Evolutionary conservation across 2,329 filamentous ascomycete genomes (phyloP).

Genomic region (Hypoxylon sp.): DNA sequence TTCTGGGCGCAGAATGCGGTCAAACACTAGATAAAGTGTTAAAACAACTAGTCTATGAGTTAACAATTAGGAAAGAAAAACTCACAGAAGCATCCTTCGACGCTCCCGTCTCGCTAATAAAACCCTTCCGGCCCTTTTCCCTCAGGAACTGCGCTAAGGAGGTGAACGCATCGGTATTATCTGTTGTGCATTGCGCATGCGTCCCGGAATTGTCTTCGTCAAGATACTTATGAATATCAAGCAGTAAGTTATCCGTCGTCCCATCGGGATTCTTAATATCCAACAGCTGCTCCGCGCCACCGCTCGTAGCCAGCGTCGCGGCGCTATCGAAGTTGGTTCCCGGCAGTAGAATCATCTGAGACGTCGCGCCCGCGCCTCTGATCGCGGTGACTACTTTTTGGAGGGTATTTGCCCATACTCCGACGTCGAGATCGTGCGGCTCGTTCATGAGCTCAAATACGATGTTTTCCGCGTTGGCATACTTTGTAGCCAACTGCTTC

Average conservation of each 20-base stretch:
- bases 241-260: slow-evolving; percentile 67
- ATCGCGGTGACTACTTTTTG: slow-evolving; percentile 77
- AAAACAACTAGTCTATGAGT: background rate
- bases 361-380: slow-evolving; percentile 72
- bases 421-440: slow-evolving; percentile 72
- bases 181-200: slow-evolving; percentile 65
- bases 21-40: slow-evolving; percentile 55
- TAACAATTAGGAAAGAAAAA: background rate
- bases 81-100: slow-evolving; percentile 59
- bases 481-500: slow-evolving; percentile 70
- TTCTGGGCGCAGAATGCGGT: slow-evolving; percentile 63
- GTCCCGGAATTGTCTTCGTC: slow-evolving; percentile 71
- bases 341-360: slow-evolving; percentile 75
- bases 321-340: slow-evolving; percentile 72
- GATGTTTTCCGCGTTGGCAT: slow-evolving; percentile 67
- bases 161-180: slow-evolving; percentile 66
- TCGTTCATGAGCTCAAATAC: slow-evolving; percentile 80
- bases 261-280: slow-evolving; percentile 72
- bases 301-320: slow-evolving; percentile 63
- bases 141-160: slow-evolving; percentile 64
- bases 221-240: slow-evolving; percentile 74
- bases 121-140: slow-evolving; percentile 62
- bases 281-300: slow-evolving; percentile 66
- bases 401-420: slow-evolving; percentile 70
- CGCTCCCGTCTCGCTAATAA: slow-evolving; percentile 69